Evolutionary conservation across 495 filamentous ascomycete genomes (phyloP), one percentile per base, ranked within the genome.

Genomic region (Penicillium salamii): DNA sequence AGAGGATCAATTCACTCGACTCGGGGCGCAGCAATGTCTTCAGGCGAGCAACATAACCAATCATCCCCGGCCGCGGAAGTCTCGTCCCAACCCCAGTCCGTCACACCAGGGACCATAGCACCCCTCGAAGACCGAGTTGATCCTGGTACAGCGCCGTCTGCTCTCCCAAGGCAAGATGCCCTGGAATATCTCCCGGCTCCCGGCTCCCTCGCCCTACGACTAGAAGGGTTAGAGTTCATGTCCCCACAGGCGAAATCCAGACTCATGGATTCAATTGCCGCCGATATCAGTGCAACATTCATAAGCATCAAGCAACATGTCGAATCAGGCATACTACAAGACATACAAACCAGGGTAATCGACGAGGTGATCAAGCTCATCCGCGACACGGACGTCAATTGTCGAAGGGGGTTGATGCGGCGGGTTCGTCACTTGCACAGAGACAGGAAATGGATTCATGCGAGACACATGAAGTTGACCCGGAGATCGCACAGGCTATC

Each of bases 251-350:
- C 31, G 0, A 69, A 69, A 49, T 50, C 36, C 8, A 15, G 45
- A 14, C 51, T 68, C 9, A 39, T 74, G 20, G 9, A 45, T 9
- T 62, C 64, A 12, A 61, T 71, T 53, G 55, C 67, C 7, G 17
- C 55, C 17, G 66, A 74, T 26, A 62, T 73, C 33, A n/a, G 40
- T 14, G 48, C 53, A 3, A 53, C 54, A 1, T 57, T 73, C 33
- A 53, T 55, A 31, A 42, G 21, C 12, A 62, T 73, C 33, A 45
- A 50, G 8, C 28, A 52, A 2, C 52, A 65, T 28, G 9, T 58
- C 18, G 37, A 40, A 2, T 31, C 26, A 11, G 64, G 64, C 1
- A 52, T 11, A 2, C 53, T 73, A 0, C 26, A 26, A 26, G 7
- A 47, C 3, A 11, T 35, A 0, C 52, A 66, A 23, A 62, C 62